Conservation (phyloP, 768 basidiomycete genomes). For the Coprinopsis sp. region DNA sequence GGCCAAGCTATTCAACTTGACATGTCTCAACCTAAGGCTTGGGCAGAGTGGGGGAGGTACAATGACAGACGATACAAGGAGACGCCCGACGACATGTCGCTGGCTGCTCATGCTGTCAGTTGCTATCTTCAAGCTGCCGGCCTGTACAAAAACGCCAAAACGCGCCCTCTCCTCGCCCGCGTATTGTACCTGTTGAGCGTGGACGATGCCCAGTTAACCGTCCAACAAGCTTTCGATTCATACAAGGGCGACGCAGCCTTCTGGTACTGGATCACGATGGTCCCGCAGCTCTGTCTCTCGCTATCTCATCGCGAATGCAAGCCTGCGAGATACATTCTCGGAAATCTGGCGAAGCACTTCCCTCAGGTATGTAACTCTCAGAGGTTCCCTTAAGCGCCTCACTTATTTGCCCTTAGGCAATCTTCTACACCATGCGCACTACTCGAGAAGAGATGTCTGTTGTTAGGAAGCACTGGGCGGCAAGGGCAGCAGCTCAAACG, state of each 20-base stretch:
- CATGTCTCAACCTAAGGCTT: constrained; percentile 90
- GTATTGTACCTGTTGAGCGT: constrained; percentile 96
- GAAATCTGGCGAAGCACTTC: constrained; percentile 85
- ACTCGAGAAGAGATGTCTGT: constrained; percentile 41
- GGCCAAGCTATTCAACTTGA: constrained; percentile 96
- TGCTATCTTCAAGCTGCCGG: constrained; percentile 98
- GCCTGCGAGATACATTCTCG: constrained; percentile 83
- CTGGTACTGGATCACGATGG: constrained; percentile 99
- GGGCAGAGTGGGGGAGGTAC: constrained; percentile 97
- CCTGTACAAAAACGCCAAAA: constrained; percentile 89
- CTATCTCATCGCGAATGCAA: constrained; percentile 89
- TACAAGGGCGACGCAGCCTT: constrained; percentile 95
- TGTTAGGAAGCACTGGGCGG: constrained; percentile 36
- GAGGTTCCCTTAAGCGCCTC: neutral
- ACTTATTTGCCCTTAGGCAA: constrained; percentile 48
- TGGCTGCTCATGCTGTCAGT: constrained; percentile 89
- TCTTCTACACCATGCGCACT: constrained; percentile 94
- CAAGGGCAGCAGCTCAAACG: constrained; percentile 29
- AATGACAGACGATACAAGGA: constrained; percentile 95
- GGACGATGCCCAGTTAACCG: constrained; percentile 70
- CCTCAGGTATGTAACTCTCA: constrained; percentile 66
- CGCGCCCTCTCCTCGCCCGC: constrained; percentile 83
- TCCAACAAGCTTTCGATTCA: constrained; percentile 82
- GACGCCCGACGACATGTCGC: constrained; percentile 60
- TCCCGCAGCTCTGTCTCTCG: constrained; percentile 89